Conservation (phyloP, 179 eudicot genomes). For the Spinacia oleracea region DNA sequence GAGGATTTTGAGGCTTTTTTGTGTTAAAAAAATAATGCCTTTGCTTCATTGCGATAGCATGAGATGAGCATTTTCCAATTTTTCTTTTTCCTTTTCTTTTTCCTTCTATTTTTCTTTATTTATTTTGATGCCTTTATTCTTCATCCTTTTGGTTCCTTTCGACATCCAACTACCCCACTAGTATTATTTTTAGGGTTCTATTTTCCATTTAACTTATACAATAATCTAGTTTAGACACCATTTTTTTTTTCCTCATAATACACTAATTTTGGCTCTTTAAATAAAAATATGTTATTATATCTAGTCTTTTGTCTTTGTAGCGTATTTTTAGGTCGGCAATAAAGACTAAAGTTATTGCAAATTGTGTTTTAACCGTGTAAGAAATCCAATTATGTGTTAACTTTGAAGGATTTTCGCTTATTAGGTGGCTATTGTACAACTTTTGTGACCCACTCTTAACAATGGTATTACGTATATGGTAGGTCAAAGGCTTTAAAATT, state of each 20-base stretch:
- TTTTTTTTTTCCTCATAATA: too few relatives aligned
- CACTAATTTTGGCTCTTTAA: too few relatives aligned
- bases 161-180: constrained; percentile 22
- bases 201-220: neutral
- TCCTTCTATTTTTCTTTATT: neutral
- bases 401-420: too few relatives aligned
- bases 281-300: too few relatives aligned
- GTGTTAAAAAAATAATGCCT: neutral
- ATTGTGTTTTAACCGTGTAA: too few relatives aligned
- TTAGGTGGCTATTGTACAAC: too few relatives aligned
- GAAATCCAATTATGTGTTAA: too few relatives aligned
- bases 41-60: constrained; percentile 5
- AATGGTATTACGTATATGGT: too few relatives aligned
- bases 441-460: too few relatives aligned
- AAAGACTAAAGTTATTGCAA: neutral
- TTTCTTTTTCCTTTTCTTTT: neutral
- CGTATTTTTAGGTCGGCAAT: neutral
- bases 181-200: neutral
- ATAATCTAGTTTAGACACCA: neutral
- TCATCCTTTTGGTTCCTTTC: neutral
- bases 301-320: neutral
- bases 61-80: neutral
- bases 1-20: constrained; percentile 16
- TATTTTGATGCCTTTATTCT: neutral
- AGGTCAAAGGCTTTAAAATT: too few relatives aligned